Evolutionary conservation across 1,139 yeast species (phyloP), one percentile per base, ranked within the genome.

Genomic region (Candida sanyaensis): DNA sequence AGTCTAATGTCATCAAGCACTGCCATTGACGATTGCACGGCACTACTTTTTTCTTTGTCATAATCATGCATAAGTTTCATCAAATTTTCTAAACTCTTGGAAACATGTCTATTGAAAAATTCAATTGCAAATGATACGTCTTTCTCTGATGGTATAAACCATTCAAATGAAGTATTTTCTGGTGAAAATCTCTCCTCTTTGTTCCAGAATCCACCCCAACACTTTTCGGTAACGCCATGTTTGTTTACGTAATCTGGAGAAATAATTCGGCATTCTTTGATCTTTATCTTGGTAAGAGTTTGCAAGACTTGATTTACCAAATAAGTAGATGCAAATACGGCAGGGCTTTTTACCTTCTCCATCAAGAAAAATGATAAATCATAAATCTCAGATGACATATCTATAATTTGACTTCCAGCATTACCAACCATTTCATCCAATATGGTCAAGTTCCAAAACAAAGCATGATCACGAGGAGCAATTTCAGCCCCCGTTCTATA

Each of bases 201-300:
- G 55, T 83, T 81, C 58, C 84, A 90, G 51, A 80, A 77, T 0
- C 83, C 90, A 43, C 93, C 95, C 95, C 95, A 87, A 54, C 84
- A 78, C 17, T 71, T 71, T 44, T 77, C 83, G 31, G 69, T 68
- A n/a, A 77, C 60, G 1, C 77, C 77, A 31, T 66, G 54, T 13
- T 59, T 50, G 21, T 53, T 49, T 10, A 53, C 60, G 49, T 69
- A 73, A 1, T 51, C 54, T 0, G 79, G 78, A 8, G 83, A 68
- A 37, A 86, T 77, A 36, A 86, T 61, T 43, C 84, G 71, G 49
- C 74, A 71, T 57, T 86, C 91, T 21, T 66, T 63, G 4, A 86
- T 61, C 52, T 83, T 80, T 13, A 84, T 75, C 48, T 82, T 80
- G 0, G 95, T 81, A 11, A 86, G 66, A 1, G 91, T 75, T 53